phyloP scores from a whole-genome alignment of 371 early-diverging fungal species.

The Mucor circinelloides region DNA sequence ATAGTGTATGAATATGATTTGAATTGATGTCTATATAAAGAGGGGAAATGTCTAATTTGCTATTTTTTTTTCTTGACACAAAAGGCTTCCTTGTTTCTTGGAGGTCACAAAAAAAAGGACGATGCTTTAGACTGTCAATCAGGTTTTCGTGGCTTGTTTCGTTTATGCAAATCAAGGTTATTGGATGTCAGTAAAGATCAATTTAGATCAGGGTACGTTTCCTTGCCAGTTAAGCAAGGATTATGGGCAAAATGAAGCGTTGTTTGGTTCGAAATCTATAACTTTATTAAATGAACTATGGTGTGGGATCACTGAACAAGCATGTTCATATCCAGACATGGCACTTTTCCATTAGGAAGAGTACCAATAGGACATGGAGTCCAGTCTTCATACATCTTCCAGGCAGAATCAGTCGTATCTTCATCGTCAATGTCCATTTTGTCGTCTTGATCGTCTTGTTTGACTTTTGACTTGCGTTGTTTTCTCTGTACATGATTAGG shows the following conservation, averaged over 20 bases:
- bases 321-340: conserved; percentile 32
- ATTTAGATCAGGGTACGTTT: too few relatives aligned
- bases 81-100: not conserved
- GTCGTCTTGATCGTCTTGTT: not conserved
- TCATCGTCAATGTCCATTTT: conserved; percentile 10
- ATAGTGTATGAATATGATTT: conserved; percentile 21
- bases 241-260: not conserved
- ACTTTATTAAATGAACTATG: not conserved
- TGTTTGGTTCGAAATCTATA: not conserved
- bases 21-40: not conserved
- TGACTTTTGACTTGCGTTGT: not conserved
- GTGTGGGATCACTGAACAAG: not conserved
- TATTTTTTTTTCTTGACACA: conserved; percentile 8
- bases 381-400: conserved; percentile 41
- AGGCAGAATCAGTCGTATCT: conserved; percentile 4
- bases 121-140: not conserved
- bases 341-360: conserved; percentile 43
- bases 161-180: not conserved
- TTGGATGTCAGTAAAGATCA: not conserved
- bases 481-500: not conserved
- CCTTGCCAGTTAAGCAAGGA: too few relatives aligned
- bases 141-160: conserved; percentile 3
- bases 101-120: conserved; percentile 7
- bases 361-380: conserved; percentile 43
- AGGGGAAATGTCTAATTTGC: not conserved